Conservation (phyloP, 225 moss, liverwort and hornwort species). For the Sphagnum contortum region DNA sequence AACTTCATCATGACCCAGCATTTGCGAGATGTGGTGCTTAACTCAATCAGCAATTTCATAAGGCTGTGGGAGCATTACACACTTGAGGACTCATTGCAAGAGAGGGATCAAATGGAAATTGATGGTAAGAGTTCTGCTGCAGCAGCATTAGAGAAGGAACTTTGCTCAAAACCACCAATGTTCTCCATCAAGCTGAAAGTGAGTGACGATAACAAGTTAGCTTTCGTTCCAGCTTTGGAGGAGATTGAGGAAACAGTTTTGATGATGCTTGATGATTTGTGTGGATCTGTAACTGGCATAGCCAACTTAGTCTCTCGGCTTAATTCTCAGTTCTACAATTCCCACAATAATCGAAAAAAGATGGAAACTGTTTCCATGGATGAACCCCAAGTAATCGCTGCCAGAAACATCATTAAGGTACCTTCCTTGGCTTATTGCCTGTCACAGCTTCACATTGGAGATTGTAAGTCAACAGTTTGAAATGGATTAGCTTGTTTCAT, state of each 20-base stretch:
- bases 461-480: no score
- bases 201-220: constrained; percentile 21
- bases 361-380: constrained; percentile 30
- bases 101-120: constrained; percentile 7
- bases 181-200: constrained; percentile 28
- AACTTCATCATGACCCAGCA: constrained; percentile 75
- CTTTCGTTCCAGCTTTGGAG: constrained; percentile 52
- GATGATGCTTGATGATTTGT: constrained; percentile 53
- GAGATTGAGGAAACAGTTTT: constrained; percentile 36
- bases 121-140: background rate
- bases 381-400: constrained; percentile 19
- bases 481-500: no score
- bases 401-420: constrained; percentile 46
- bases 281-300: constrained; percentile 45
- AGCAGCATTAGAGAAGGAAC: constrained; percentile 14
- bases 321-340: constrained; percentile 21
- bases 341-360: constrained; percentile 8
- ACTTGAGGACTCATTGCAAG: constrained; percentile 6
- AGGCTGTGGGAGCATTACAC: constrained; percentile 58
- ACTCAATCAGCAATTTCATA: constrained; percentile 45
- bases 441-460: background rate
- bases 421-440: background rate
- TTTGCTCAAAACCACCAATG: constrained; percentile 27
- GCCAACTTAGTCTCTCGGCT: constrained; percentile 59
- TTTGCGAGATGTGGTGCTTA: constrained; percentile 51